Conservation (phyloP, 805 yeast species). For the Cyberlindnera xishuangbannaensis region DNA sequence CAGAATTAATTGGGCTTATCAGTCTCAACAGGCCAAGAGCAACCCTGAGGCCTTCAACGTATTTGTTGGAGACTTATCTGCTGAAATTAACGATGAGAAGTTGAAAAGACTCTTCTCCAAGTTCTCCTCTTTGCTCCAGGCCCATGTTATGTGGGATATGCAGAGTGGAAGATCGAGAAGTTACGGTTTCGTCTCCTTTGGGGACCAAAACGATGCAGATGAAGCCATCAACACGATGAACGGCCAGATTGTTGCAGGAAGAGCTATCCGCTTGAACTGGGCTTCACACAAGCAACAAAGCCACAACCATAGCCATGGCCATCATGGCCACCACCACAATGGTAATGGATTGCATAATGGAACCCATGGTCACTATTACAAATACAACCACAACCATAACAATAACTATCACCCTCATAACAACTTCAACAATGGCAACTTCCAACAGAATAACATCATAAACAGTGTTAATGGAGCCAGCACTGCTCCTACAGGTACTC, state of each 20-base stretch:
- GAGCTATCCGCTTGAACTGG: constrained; percentile 83
- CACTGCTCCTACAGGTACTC: not conserved
- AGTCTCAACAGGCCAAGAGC: constrained; percentile 61
- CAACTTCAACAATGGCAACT: constrained; percentile 4
- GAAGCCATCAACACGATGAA: constrained; percentile 66
- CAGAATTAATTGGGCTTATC: constrained; percentile 78
- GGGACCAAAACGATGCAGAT: constrained; percentile 63
- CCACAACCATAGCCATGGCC: constrained; percentile 13
- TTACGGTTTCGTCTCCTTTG: constrained; percentile 83
- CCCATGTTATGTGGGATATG: constrained; percentile 97
- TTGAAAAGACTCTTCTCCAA: constrained; percentile 50
- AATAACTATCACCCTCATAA: constrained; percentile 2
- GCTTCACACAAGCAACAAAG: constrained; percentile 64
- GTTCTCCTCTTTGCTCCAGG: constrained; percentile 63
- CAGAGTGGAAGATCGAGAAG: constrained; percentile 89
- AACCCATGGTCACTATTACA: constrained; percentile 6
- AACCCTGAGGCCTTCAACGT: constrained; percentile 55
- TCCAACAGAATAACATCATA: constrained; percentile 4
- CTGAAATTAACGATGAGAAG: constrained; percentile 76
- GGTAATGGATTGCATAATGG: constrained; percentile 22
- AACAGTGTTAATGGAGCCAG: constrained; percentile 2
- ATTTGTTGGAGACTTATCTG: constrained; percentile 81
- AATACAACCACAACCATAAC: constrained; percentile 28
- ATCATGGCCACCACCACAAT: constrained; percentile 10
- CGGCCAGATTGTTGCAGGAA: constrained; percentile 64